Conservation (phyloP, 805 yeast genomes). For the Wickerhamiella lipophila region DNA sequence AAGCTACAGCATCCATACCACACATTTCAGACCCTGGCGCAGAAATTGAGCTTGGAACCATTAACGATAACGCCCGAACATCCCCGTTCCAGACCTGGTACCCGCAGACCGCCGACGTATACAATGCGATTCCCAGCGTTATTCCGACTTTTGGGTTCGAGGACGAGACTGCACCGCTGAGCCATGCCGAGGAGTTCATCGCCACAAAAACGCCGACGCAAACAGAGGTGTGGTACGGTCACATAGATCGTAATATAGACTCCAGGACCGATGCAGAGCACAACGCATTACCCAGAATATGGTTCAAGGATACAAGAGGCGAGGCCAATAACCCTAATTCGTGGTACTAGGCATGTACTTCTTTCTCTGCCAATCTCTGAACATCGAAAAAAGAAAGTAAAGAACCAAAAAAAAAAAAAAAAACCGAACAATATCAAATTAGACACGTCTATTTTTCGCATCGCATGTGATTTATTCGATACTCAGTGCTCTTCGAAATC, state of each 20-base stretch:
- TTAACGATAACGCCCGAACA: slow-evolving; percentile 1
- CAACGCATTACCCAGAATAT: no score
- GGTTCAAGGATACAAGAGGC: background rate
- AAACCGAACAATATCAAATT: no score
- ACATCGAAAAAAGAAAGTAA: no score
- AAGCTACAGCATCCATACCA: background rate
- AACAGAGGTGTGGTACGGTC: background rate
- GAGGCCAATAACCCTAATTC: background rate
- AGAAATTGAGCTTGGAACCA: slow-evolving; percentile 4
- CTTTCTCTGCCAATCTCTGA: no score
- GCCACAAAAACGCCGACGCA: background rate
- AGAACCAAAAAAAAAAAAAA: no score
- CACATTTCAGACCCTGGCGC: background rate
- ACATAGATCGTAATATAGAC: background rate
- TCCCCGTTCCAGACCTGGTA: slow-evolving; percentile 10
- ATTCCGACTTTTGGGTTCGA: slow-evolving; percentile 9
- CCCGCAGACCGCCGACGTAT: slow-evolving; percentile 8
- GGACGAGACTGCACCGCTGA: slow-evolving; percentile 8
- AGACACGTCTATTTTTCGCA: no score
- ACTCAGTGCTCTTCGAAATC: no score
- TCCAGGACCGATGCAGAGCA: background rate
- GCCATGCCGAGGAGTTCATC: slow-evolving; percentile 6
- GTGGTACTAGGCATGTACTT: background rate
- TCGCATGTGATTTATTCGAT: background rate
- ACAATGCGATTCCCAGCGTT: slow-evolving; percentile 3